A percentile compares a stretch with the other conserved stretches of the same genome.
Conservation (phyloP, 1,284 basidiomycete species). For the Ganoderma multipileum region DNA sequence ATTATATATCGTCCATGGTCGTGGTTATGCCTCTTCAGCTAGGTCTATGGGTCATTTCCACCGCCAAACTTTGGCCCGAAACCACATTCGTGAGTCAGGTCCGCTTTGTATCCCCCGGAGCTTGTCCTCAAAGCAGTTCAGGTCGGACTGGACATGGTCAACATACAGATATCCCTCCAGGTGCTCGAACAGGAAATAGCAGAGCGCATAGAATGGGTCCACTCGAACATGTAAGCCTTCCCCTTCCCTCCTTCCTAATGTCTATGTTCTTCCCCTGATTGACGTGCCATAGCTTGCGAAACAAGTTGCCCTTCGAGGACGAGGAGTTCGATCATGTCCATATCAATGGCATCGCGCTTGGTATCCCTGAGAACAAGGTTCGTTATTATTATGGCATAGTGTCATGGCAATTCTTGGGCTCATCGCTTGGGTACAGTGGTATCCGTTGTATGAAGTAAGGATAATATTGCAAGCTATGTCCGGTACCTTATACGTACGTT, state of each 20-base stretch:
- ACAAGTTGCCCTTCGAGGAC: constrained; percentile 77
- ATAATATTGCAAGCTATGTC: background rate
- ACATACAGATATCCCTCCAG: constrained; percentile 66
- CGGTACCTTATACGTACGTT: background rate
- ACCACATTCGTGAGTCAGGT: constrained; percentile 64
- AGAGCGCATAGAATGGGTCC: constrained; percentile 68
- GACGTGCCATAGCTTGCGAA: constrained; percentile 61
- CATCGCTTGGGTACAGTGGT: constrained; percentile 57
- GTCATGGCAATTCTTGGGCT: constrained; percentile 9
- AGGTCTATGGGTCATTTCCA: constrained; percentile 75
- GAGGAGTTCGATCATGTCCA: constrained; percentile 83
- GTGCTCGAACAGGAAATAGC: constrained; percentile 57
- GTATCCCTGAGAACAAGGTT: constrained; percentile 79
- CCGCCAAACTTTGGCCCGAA: constrained; percentile 72
- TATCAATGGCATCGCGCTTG: constrained; percentile 65
- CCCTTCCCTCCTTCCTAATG: constrained; percentile 4
- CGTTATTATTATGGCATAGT: constrained; percentile 14
- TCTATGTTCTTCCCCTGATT: constrained; percentile 9
- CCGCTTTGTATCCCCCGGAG: background rate
- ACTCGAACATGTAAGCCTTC: constrained; percentile 77
- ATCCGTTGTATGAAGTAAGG: constrained; percentile 68
- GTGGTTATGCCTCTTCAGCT: constrained; percentile 46
- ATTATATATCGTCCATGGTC: background rate
- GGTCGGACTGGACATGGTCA: constrained; percentile 80
- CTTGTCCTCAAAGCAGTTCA: constrained; percentile 34